Percentiles rank a stretch among this genome's conserved stretches.
These are phyloP conservation scores for Serpula lacrymans DNA, from an alignment of 768 basidiomycete species.

Conservation along the genomic window DNA sequence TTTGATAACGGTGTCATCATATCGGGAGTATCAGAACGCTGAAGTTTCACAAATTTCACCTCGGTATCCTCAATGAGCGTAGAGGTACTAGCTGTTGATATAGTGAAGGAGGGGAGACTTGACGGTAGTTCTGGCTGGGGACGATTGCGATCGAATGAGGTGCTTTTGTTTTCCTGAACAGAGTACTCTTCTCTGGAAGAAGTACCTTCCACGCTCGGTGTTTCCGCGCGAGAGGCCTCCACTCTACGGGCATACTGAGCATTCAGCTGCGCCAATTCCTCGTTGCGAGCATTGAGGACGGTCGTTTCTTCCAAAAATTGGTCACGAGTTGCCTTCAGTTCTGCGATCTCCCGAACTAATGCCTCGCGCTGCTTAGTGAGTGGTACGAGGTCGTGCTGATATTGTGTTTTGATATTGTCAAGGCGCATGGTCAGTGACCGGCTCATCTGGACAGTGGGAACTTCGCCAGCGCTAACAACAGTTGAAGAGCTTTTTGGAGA, in stretches of 20 bases:
- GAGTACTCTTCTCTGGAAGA: slow-evolving; percentile 8
- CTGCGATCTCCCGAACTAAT: slow-evolving; percentile 75
- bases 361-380: slow-evolving; percentile 80
- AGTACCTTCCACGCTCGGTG: slow-evolving; percentile 9
- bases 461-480: slow-evolving; percentile 25
- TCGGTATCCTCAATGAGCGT: slow-evolving; percentile 27
- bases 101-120: slow-evolving; percentile 11
- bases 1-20: slow-evolving; percentile 45
- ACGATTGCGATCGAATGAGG: slow-evolving; percentile 25
- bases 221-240: slow-evolving; percentile 38
- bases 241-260: slow-evolving; percentile 78
- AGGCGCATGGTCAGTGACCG: slow-evolving; percentile 82
- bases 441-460: slow-evolving; percentile 43
- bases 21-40: slow-evolving; percentile 35
- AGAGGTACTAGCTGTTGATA: slow-evolving; percentile 15
- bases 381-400: slow-evolving; percentile 81
- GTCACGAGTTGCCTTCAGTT: slow-evolving; percentile 84
- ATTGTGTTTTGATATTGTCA: slow-evolving; percentile 83
- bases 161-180: slow-evolving; percentile 21
- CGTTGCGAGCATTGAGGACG: slow-evolving; percentile 86
- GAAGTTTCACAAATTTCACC: slow-evolving; percentile 21
- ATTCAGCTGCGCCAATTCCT: slow-evolving; percentile 86
- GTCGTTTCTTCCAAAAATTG: slow-evolving; percentile 90
- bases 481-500: slow-evolving; percentile 20
- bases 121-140: slow-evolving; percentile 8